phyloP scores from a whole-genome alignment of 1,284 basidiomycete species.

The Trametes sp. region DNA sequence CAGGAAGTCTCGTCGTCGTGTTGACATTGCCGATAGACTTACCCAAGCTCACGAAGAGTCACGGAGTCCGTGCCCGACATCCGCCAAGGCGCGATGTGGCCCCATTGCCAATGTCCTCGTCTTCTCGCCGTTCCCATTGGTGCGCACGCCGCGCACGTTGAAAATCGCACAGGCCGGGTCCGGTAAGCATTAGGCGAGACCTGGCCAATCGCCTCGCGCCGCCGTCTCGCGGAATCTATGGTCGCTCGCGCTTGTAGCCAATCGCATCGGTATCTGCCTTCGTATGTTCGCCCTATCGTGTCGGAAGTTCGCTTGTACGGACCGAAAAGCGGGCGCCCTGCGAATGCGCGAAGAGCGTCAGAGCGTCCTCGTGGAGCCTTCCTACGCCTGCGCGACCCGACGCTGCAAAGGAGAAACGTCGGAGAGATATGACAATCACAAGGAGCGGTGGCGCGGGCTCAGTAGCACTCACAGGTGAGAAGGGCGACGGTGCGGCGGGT shows the following conservation, averaged over 20 bases:
- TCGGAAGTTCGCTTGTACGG: conserved; percentile 4
- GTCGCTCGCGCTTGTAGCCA: conserved; percentile 5
- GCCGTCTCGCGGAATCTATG: neutral
- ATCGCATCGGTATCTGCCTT: conserved; percentile 3
- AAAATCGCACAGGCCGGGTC: neutral
- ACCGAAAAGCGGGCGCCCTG: conserved; percentile 2
- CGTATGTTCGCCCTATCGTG: neutral
- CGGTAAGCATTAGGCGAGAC: conserved; percentile 13
- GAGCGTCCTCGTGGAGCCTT: neutral
- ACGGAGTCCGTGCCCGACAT: conserved; percentile 1
- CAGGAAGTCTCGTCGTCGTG: conserved; percentile 7
- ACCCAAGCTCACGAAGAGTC: neutral
- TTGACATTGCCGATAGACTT: conserved; percentile 8
- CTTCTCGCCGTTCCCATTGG: conserved; percentile 6
- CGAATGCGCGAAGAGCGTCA: neutral
- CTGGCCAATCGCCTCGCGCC: conserved; percentile 19
- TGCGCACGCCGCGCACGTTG: neutral
- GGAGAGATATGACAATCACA: conserved; percentile 11
- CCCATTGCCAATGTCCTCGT: neutral
- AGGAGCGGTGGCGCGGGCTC: neutral
- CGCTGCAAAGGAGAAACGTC: conserved; percentile 18
- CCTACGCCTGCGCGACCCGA: conserved; percentile 7
- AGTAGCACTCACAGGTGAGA: neutral
- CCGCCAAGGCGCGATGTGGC: neutral
- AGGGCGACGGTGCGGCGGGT: neutral